These are phyloP conservation scores for Fusarium sp. DNA, from an alignment of 2,329 filamentous ascomycete genomes.

Conservation along the genomic window DNA sequence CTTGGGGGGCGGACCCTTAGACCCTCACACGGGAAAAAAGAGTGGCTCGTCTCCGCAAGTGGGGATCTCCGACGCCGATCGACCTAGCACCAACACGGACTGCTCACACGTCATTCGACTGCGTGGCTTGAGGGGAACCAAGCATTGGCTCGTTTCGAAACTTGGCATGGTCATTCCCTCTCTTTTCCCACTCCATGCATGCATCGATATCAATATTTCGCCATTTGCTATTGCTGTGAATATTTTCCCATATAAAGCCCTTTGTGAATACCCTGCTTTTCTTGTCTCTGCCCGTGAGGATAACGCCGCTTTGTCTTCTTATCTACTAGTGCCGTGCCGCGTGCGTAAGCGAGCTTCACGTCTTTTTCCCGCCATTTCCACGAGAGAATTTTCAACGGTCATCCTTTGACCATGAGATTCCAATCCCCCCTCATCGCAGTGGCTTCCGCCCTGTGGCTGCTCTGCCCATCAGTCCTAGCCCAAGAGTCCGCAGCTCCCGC, in stretches of 20 bases:
- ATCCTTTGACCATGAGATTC: slow-evolving; percentile 23
- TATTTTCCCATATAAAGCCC: slow-evolving; percentile 5
- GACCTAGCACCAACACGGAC: background rate
- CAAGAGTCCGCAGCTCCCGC: background rate
- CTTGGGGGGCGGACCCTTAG: background rate
- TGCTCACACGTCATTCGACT: slow-evolving; percentile 15
- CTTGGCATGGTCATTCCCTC: slow-evolving; percentile 15
- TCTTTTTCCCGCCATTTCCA: background rate
- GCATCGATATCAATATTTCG: background rate
- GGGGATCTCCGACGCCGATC: slow-evolving; percentile 7
- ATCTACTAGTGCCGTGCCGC: slow-evolving; percentile 1
- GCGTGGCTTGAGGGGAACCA: slow-evolving; percentile 31
- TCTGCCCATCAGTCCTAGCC: slow-evolving; percentile 18
- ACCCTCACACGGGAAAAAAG: background rate
- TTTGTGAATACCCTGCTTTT: background rate
- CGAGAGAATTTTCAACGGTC: background rate
- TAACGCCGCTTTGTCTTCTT: background rate
- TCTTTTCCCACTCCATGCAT: background rate
- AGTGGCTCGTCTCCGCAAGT: background rate
- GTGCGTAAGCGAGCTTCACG: slow-evolving; percentile 1
- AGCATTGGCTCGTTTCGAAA: slow-evolving; percentile 27
- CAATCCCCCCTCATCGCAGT: slow-evolving; percentile 13
- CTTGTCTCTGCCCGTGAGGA: background rate
- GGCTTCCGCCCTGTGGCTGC: slow-evolving; percentile 27
- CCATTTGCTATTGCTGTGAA: background rate